phyloP scores from a whole-genome alignment of 1,139 yeast genomes.

The Oligophagozyma castellii region DNA sequence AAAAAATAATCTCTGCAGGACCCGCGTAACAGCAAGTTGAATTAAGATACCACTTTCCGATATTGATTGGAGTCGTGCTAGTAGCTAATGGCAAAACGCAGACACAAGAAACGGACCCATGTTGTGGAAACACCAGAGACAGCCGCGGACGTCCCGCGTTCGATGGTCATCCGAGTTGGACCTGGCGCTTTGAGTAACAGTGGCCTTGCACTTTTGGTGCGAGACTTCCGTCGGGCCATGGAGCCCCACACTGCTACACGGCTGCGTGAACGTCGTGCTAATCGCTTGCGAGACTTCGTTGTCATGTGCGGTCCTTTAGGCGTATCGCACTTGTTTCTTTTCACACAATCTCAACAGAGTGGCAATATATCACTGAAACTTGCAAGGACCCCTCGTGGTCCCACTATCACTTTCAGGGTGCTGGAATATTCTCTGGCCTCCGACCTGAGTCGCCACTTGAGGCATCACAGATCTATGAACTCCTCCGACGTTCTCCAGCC shows the following conservation, averaged over 20 bases:
- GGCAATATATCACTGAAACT: constrained; percentile 77
- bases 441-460: constrained; percentile 61
- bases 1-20: too few species aligned
- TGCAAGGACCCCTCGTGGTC: constrained; percentile 87
- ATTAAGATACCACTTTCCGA: too few species aligned
- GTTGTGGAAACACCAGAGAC: constrained; percentile 53
- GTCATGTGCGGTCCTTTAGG: constrained; percentile 98
- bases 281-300: constrained; percentile 75
- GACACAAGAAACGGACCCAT: constrained; percentile 33
- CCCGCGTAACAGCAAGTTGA: too few species aligned
- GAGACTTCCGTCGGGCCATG: constrained; percentile 81
- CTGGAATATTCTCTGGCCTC: constrained; percentile 66
- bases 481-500: constrained; percentile 62
- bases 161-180: constrained; percentile 88
- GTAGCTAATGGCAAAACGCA: constrained; percentile 3
- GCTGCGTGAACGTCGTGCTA: constrained; percentile 73
- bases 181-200: constrained; percentile 58
- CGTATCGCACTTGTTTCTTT: constrained; percentile 74
- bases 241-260: constrained; percentile 94
- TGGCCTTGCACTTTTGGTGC: constrained; percentile 69
- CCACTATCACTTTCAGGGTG: constrained; percentile 75
- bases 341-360: constrained; percentile 63
- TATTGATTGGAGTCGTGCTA: too few species aligned
- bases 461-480: constrained; percentile 55
- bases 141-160: constrained; percentile 56